A percentile compares a stretch with the other conserved stretches of the same genome.
Evolutionary conservation across 306 rosid species (phyloP).

Genomic region (Oxytropis ochrocephala): DNA sequence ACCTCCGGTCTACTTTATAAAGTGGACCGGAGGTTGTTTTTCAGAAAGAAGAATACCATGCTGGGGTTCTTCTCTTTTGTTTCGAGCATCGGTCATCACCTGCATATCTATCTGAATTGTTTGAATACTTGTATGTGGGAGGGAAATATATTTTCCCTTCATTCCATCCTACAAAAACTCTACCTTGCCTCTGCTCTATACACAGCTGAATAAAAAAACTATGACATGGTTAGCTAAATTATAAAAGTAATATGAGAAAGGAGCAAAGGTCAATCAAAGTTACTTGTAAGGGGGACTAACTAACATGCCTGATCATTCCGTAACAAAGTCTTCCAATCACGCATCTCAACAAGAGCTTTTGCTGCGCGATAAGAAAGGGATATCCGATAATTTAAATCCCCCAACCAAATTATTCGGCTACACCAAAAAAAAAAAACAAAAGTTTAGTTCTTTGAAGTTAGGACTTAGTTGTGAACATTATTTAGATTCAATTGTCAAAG

Average conservation of each 20-base stretch:
- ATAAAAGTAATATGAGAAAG: conserved; percentile 1
- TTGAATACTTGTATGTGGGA: conserved; percentile 95
- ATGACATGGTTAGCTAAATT: conserved; percentile 27
- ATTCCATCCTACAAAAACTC: conserved; percentile 80
- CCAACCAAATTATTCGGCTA: conserved; percentile 95
- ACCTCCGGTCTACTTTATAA: neutral
- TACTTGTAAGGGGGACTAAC: conserved; percentile 2
- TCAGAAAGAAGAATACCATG: conserved; percentile 55
- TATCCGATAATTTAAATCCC: conserved; percentile 94
- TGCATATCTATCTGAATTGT: conserved; percentile 90
- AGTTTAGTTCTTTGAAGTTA: conserved; percentile 8
- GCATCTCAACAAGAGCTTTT: conserved; percentile 93
- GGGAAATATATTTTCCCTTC: conserved; percentile 96
- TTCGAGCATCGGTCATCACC: conserved; percentile 76
- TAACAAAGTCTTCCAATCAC: conserved; percentile 74
- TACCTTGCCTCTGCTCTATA: conserved; percentile 68
- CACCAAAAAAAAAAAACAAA: conserved; percentile 28
- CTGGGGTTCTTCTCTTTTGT: conserved; percentile 99
- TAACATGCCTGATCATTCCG: conserved; percentile 88
- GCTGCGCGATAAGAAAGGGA: conserved; percentile 82
- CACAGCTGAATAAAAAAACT: conserved; percentile 54
- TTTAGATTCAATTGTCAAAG: conserved; percentile 3
- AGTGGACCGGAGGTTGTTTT: neutral
- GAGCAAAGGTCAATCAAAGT: neutral
- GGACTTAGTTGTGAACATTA: neutral